Evolutionary conservation across 2,329 filamentous ascomycete genomes (phyloP).

Genomic region (Cercospora zeina): DNA sequence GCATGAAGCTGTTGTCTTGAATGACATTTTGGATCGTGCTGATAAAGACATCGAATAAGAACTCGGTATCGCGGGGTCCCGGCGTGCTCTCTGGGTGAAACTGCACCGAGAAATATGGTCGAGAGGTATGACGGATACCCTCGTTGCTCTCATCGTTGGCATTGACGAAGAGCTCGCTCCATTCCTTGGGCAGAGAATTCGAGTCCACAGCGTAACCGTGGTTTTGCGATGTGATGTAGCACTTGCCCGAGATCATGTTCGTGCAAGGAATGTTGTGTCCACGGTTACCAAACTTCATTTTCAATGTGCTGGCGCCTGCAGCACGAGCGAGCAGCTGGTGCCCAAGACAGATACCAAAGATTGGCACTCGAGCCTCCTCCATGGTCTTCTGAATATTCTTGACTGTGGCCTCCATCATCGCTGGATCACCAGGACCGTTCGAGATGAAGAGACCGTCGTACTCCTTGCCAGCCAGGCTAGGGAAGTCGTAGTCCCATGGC

Average conservation of each 20-base stretch:
- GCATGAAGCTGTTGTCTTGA: slow-evolving; percentile 65
- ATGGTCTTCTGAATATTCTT: slow-evolving; percentile 76
- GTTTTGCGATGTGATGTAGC: slow-evolving; percentile 98
- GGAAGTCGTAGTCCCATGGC: slow-evolving; percentile 94
- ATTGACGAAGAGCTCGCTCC: slow-evolving; percentile 95
- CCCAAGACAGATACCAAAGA: slow-evolving; percentile 95
- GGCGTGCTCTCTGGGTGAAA: slow-evolving; percentile 98
- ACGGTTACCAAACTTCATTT: slow-evolving; percentile 99
- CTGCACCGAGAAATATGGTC: slow-evolving; percentile 98
- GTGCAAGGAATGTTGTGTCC: slow-evolving; percentile 98
- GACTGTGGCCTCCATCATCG: slow-evolving; percentile 76
- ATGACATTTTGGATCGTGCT: slow-evolving; percentile 74
- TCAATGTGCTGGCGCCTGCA: slow-evolving; percentile 78
- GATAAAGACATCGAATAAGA: slow-evolving; percentile 95
- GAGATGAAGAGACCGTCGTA: slow-evolving; percentile 98
- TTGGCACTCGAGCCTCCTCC: slow-evolving; percentile 75
- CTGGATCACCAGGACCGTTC: slow-evolving; percentile 94
- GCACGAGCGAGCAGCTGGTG: slow-evolving; percentile 91
- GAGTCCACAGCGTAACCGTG: slow-evolving; percentile 94
- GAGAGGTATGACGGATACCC: slow-evolving; percentile 82
- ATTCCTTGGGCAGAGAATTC: slow-evolving; percentile 69
- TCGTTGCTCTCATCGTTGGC: slow-evolving; percentile 98
- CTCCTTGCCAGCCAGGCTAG: slow-evolving; percentile 70
- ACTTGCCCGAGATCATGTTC: slow-evolving; percentile 90
- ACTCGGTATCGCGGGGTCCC: slow-evolving; percentile 92